Evolutionary conservation across 345 rosid genomes (phyloP).

Genomic region (Bruguiera gymnorhiza): DNA sequence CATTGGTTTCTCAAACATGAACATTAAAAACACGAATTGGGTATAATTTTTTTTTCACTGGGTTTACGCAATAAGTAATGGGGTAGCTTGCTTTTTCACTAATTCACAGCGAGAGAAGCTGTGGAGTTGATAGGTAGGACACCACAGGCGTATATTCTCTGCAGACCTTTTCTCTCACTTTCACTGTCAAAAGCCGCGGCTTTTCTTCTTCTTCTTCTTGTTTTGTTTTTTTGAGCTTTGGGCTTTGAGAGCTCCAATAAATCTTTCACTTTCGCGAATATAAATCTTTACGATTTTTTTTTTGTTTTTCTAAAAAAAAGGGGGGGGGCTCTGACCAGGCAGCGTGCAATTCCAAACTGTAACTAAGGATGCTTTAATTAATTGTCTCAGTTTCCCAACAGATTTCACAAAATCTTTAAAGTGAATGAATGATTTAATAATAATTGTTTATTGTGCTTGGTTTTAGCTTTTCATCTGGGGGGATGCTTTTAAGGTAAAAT

Average conservation of each 20-base stretch:
- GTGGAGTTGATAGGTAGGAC: constrained; percentile 22
- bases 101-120: constrained; percentile 24
- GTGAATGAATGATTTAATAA: not conserved
- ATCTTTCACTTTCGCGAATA: too few relatives aligned
- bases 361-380: not conserved
- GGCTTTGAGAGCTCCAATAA: not conserved
- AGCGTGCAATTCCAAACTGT: constrained; percentile 23
- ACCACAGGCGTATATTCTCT: constrained; percentile 55
- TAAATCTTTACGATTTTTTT: too few relatives aligned
- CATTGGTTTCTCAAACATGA: not conserved
- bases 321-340: not conserved
- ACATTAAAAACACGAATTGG: not conserved
- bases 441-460: not conserved
- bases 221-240: not conserved
- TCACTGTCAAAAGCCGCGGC: constrained; percentile 10
- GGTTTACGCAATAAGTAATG: not conserved
- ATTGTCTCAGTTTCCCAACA: not conserved
- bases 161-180: constrained; percentile 37
- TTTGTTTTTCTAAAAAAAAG: too few relatives aligned
- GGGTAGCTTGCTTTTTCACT: constrained; percentile 7
- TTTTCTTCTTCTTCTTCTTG: not conserved
- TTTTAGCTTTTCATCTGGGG: constrained; percentile 1
- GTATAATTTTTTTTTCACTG: not conserved
- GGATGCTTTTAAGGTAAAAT: constrained; percentile 17
- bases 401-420: not conserved